Evolutionary conservation across 2,329 filamentous ascomycete species (phyloP), one percentile per base, ranked within the genome.

Genomic region (Fusarium mundagurra): DNA sequence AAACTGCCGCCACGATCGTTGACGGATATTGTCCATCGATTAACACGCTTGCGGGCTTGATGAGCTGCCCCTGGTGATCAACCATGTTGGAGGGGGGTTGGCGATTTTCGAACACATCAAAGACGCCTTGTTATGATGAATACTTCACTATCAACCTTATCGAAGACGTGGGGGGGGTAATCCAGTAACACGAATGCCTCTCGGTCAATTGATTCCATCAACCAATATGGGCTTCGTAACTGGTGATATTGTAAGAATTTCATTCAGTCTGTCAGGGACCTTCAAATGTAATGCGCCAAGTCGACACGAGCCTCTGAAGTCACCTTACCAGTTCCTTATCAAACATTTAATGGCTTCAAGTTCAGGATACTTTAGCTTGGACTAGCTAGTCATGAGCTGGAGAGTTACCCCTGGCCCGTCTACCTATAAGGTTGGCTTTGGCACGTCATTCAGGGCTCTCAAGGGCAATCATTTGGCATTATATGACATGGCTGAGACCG

Each of bases 391-490:
- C 67, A 76, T 72, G 70, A 66, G n/a, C 44, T 59, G 14, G 36
- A 47, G 47, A 55, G 39, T 61, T 47, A 33, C n/a, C 47, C n/a
- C 45, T 45, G 33, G 27, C 29, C 29, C 41, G 29, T 39, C 38
- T 36, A 8, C 39, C 55, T 34, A 24, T 18, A 50, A 45, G 61
- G 66, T 74, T 58, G 45, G 36, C 38, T 44, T 59, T 58, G 62
- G 68, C 66, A 67, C 67, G 62, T 77, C 74, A 78, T 76, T 69
- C 38, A 58, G 48, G 41, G 36, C 58, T 63, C 44, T 60, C 31
- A 34, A 58, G 61, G 54, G 55, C 51, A 61, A 61, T 58, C 36
- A 39, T 31, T 55, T 47, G 41, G 17, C 48, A 45, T 50, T 60
- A 43, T 33, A 64, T 45, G 24, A 53, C 55, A 55, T 31, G 45